Conservation (phyloP, 2,329 filamentous ascomycete species). For the Blastomyces parvus region DNA sequence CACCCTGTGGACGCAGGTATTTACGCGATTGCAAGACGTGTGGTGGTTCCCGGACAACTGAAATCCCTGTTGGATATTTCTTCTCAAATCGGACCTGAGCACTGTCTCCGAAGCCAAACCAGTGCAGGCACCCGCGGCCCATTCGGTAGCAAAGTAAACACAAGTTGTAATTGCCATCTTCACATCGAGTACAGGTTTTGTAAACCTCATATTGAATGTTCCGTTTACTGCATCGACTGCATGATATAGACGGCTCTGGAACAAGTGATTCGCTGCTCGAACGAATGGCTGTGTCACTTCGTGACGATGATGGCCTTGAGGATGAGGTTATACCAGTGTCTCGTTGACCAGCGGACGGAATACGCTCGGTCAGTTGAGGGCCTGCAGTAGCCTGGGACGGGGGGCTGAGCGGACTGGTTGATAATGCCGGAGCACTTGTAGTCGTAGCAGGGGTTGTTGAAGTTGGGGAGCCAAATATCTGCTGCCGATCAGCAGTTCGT, state of each 20-base stretch:
- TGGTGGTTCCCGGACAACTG: conserved; percentile 36
- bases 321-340: conserved; percentile 14
- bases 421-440: background rate
- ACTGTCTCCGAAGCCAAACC: conserved; percentile 75
- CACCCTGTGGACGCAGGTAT: conserved; percentile 26
- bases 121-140: conserved; percentile 69
- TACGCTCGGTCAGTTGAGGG: conserved; percentile 2
- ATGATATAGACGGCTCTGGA: conserved; percentile 62
- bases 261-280: conserved; percentile 36
- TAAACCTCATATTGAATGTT: conserved; percentile 81
- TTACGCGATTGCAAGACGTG: conserved; percentile 41
- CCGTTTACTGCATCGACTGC: conserved; percentile 57
- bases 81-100: conserved; percentile 60
- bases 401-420: background rate
- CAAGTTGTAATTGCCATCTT: conserved; percentile 63
- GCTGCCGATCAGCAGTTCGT: conserved; percentile 1
- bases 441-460: background rate
- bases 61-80: conserved; percentile 29
- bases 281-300: conserved; percentile 22
- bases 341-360: background rate
- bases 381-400: background rate
- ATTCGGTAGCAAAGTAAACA: conserved; percentile 71
- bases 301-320: conserved; percentile 26
- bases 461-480: conserved; percentile 4
- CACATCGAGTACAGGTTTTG: conserved; percentile 68